A percentile compares a stretch with the other conserved stretches of the same genome.
Evolutionary conservation across 1,284 basidiomycete species (phyloP).

Genomic region (Pseudozyma sp.): DNA sequence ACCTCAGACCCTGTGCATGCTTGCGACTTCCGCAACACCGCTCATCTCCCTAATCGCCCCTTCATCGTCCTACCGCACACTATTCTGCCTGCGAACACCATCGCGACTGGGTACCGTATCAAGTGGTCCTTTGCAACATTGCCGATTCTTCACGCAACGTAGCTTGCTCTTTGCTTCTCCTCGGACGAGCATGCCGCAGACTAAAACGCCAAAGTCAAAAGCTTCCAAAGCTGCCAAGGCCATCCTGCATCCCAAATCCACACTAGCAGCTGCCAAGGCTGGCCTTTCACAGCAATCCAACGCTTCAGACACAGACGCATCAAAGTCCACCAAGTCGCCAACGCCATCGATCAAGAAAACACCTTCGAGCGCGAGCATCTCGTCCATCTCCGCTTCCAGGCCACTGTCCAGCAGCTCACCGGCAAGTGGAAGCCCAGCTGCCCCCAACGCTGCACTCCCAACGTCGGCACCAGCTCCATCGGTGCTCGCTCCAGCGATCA

Average conservation of each 20-base stretch:
- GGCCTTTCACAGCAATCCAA: slow-evolving; percentile 14
- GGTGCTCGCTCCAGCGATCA: slow-evolving; percentile 22
- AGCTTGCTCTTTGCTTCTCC: not conserved
- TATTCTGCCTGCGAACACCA: not conserved
- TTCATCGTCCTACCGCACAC: slow-evolving; percentile 14
- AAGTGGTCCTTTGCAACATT: not conserved
- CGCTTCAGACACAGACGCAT: not conserved
- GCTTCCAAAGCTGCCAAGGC: slow-evolving; percentile 43
- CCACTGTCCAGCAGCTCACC: slow-evolving; percentile 18
- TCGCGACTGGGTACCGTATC: not conserved
- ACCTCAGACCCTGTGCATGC: slow-evolving; percentile 13
- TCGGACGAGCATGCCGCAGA: slow-evolving; percentile 20
- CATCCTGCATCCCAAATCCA: slow-evolving; percentile 39
- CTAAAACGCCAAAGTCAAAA: slow-evolving; percentile 24
- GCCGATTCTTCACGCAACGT: not conserved
- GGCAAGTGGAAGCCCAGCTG: slow-evolving; percentile 8
- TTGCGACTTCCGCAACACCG: slow-evolving; percentile 11
- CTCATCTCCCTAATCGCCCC: slow-evolving; percentile 6
- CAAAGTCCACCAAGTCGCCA: slow-evolving; percentile 3
- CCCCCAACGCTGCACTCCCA: slow-evolving; percentile 9
- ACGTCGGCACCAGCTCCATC: slow-evolving; percentile 4
- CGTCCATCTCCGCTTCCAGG: slow-evolving; percentile 12
- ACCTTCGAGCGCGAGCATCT: slow-evolving; percentile 32
- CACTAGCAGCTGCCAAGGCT: slow-evolving; percentile 27
- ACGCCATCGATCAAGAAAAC: slow-evolving; percentile 24